These are phyloP conservation scores for Dendrostoma leiphaemia DNA, from an alignment of 2,329 filamentous ascomycete genomes.

Conservation along the genomic window DNA sequence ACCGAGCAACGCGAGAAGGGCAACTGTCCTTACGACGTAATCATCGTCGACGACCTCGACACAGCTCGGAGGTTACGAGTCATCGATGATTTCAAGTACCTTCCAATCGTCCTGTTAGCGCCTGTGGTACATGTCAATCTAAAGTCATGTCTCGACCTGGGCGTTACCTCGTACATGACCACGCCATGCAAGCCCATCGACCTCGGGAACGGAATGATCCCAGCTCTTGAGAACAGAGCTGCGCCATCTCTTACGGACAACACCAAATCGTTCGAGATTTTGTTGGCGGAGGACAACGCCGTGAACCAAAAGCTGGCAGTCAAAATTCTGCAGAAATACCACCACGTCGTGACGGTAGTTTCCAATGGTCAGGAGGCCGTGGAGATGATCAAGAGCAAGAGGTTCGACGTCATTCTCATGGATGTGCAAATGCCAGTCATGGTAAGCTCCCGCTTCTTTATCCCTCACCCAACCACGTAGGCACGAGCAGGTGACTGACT, in stretches of 20 bases:
- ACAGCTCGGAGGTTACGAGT: slow-evolving; percentile 82
- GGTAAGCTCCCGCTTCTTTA: slow-evolving; percentile 50
- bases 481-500: slow-evolving; percentile 33
- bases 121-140: slow-evolving; percentile 87
- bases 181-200: slow-evolving; percentile 93
- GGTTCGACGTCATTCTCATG: slow-evolving; percentile 97
- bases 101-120: slow-evolving; percentile 89
- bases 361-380: slow-evolving; percentile 93
- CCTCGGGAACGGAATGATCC: slow-evolving; percentile 92
- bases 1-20: slow-evolving; percentile 51
- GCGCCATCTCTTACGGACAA: slow-evolving; percentile 91
- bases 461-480: neutral
- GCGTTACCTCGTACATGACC: slow-evolving; percentile 99
- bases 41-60: slow-evolving; percentile 91
- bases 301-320: slow-evolving; percentile 96
- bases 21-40: slow-evolving; percentile 82
- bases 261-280: slow-evolving; percentile 91
- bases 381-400: slow-evolving; percentile 85
- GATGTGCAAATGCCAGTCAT: slow-evolving; percentile 99
- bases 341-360: slow-evolving; percentile 87
- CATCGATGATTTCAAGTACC: slow-evolving; percentile 95
- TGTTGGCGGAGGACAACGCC: slow-evolving; percentile 94
- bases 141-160: slow-evolving; percentile 89
- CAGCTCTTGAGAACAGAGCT: slow-evolving; percentile 88
- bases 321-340: slow-evolving; percentile 96